phyloP scores from a whole-genome alignment of 495 filamentous ascomycete genomes.

The Penicillium samsonianum region DNA sequence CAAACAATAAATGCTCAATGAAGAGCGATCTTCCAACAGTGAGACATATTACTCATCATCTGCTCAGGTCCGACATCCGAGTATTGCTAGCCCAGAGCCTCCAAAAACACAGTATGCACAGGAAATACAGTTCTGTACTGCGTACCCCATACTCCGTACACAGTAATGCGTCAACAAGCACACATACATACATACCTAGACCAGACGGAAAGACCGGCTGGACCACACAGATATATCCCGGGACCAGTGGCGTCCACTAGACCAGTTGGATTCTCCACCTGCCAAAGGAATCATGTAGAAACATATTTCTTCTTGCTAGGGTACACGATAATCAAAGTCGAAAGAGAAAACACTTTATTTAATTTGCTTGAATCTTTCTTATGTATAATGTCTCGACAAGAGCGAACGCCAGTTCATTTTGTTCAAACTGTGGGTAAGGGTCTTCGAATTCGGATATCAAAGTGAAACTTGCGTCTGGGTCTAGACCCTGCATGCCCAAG shows the following conservation, averaged over 20 bases:
- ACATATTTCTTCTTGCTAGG: conserved; percentile 12
- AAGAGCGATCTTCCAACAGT: not conserved
- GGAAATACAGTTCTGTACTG: not conserved
- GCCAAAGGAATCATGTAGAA: conserved; percentile 14
- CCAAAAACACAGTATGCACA: not conserved
- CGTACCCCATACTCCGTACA: not conserved
- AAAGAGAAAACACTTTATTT: not conserved
- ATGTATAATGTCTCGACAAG: not conserved
- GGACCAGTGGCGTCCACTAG: conserved; percentile 25
- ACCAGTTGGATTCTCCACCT: conserved; percentile 17
- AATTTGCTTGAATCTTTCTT: not conserved
- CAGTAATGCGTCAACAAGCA: not conserved
- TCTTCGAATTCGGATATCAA: conserved; percentile 1
- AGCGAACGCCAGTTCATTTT: not conserved
- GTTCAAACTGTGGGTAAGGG: not conserved
- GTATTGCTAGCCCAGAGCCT: not conserved
- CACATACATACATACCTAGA: conserved; percentile 12
- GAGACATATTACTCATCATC: not conserved
- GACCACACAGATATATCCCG: conserved; percentile 19
- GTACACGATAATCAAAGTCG: not conserved
- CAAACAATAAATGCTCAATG: not conserved
- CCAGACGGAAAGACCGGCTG: conserved; percentile 10
- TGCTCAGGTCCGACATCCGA: conserved; percentile 4
- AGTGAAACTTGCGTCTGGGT: conserved; percentile 5
- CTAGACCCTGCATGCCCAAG: conserved; percentile 10